Base-by-base conservation (phyloP, 1,139 yeast species). In the Candida frijolesensis region DNA sequence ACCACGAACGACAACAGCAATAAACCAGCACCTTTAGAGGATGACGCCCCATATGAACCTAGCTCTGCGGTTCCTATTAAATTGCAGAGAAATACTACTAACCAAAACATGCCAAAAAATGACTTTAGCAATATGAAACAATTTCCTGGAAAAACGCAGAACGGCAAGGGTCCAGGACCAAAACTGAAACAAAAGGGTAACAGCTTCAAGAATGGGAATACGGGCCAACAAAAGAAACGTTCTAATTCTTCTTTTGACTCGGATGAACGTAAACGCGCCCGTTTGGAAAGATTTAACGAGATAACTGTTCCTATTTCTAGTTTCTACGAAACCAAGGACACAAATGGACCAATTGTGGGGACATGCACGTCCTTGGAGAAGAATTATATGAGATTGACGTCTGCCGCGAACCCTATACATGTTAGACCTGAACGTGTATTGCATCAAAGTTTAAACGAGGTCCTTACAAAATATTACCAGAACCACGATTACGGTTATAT, bases 371-470 rank as follows among this genome's bases (percentile, higher is more conserved):
- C 64, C 2, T 64, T 94, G 33, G 97, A 92, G 58, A 94, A 94
- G 64, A 74, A 80, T 47, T 94, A 90, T 63, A 71, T 90, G 34
- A 76, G 99, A 55, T 72, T 94, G 52, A 94, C 99, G 0, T 89
- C 97, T 1, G 97, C 86, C 44, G 97, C 98, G 0, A 90, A 89
- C 56, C 97, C 98, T 0, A 79, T 81, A 1, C 70, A 78, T 30
- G 97, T 94, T 2, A 77, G 99, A 44, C 97, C 98, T 0, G 74
- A 82, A 46, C 62, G 61, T 1, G 74, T 90, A 1, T 71, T 94
- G 50, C 76, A 79, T 56, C 77, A 78, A 59, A 80, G 96, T 1
- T 70, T 87, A 42, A 74, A 73, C 30, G 66, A 77, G 49, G 76
- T 94, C 7, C 68, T 83, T 57, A 63, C 69, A 8, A 86, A 85